Base-by-base conservation (phyloP, 768 basidiomycete genomes). In the Lepiota brunneoincarnata region DNA sequence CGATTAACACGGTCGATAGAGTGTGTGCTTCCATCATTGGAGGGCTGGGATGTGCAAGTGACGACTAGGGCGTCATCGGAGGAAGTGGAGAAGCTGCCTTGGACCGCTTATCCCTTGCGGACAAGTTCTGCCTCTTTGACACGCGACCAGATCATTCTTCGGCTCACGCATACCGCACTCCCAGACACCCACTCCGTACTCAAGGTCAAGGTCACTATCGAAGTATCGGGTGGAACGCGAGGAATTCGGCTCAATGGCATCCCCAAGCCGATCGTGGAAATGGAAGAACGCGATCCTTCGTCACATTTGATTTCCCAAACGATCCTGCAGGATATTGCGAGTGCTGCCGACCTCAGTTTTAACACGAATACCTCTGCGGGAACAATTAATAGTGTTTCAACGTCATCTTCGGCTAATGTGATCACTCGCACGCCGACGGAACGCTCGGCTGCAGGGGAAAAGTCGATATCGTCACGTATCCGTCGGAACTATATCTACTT, bases 401-500 rank as follows among this genome's bases (percentile, higher is more conserved):
- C 63, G 6, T 60, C 66, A n/a, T 68, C 69, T 9, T 70, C 59
- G 63, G 67, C 60, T 21, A 65, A 63, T 2, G 56, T 67, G 21
- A 58, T 75, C 4, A 70, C 69, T 39, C 68, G 80, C 7, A 61
- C 70, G 4, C 69, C 64, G 18, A 65, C 69, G 26, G 65, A 82
- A 67, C 59, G 87, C 71, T 67, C 83, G 67, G 70, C 81, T 5
- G 81, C 80, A 1, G 87, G 83, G 5, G 87, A 92, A 58, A 92
- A 93, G 66, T 83, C 87, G 3, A 89, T 98, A n/a, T 64, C 90
- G 14, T 85, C 91, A 4, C 78, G 93, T 58, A 91, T 98, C 18
- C 82, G 86, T 63, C 79, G 97, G 56, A 96, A 91, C 67, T 99
- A 99, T 63, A 98, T 98, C 49, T 98, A 98, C 69, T 98, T 99